Conservation (phyloP, 768 basidiomycete species). For the Pulveroboletus sp. region DNA sequence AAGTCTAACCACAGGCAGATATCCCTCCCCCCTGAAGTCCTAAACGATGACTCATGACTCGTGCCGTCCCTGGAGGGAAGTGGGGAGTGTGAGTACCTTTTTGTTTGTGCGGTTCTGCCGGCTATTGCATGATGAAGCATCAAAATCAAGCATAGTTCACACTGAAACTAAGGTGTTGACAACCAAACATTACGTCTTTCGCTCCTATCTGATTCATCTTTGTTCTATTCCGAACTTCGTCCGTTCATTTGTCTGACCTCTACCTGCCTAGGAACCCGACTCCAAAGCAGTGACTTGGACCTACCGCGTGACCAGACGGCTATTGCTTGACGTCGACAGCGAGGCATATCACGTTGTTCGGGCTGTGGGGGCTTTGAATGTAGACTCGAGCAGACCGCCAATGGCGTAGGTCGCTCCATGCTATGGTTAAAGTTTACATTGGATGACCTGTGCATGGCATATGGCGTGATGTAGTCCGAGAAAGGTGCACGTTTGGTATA, state of each 20-base stretch:
- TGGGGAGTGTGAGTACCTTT: constrained; percentile 83
- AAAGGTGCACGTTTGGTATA: too few species aligned
- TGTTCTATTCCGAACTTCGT: not conserved
- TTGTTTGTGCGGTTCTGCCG: constrained; percentile 34
- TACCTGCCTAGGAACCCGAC: constrained; percentile 15
- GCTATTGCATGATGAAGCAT: constrained; percentile 22
- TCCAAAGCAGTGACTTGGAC: not conserved
- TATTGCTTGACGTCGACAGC: too few species aligned
- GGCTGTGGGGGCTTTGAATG: too few species aligned
- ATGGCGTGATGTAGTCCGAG: too few species aligned
- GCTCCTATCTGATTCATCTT: constrained; percentile 93
- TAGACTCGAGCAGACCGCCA: too few species aligned
- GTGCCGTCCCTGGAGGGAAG: constrained; percentile 85
- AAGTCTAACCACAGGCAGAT: constrained; percentile 67
- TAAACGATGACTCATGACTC: constrained; percentile 56
- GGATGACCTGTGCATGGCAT: too few species aligned
- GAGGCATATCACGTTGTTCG: too few species aligned
- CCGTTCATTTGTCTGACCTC: constrained; percentile 3
- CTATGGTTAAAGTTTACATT: too few species aligned
- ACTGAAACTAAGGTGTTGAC: constrained; percentile 86
- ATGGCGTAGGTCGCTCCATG: too few species aligned
- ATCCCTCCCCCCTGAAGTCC: not conserved
- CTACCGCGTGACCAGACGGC: too few species aligned
- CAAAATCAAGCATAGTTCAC: constrained; percentile 88
- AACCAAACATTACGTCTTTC: constrained; percentile 92